Evolutionary conservation across 129 eudicot genomes (phyloP), one percentile per base, ranked within the genome.

Genomic region (Chrysanthemum makinoi): DNA sequence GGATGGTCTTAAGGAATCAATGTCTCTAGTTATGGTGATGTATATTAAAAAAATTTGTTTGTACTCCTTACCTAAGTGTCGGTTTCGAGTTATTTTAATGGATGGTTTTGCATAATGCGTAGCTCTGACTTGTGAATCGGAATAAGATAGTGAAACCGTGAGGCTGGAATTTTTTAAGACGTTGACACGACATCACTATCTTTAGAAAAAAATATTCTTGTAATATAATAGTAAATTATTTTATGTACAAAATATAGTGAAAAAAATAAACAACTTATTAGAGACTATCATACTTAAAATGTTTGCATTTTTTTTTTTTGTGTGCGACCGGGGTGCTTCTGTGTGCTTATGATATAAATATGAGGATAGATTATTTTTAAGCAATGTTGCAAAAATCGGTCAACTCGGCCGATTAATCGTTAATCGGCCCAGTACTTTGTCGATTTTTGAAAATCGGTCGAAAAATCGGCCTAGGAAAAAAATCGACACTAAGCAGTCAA

Each of bases 1-100:
- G 86, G 84, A 85, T 88, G 86, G 80, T 78, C 86, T 80, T 44
- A 65, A 15, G 66, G 79, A 75, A 75, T 75, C 79, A 24, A 47
- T 75, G 72, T 75, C 59, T 44, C 66, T 75, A 65, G 56, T 70
- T 62, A 77, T 77, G 81, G 72, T 61, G n/a, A 50, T 77, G 49
- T 28, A 26, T 13, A 33, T 76, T 66, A 24, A 30, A 50, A 24
- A 30, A 50, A 69, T 33, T 2, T 50, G 30, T 39, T 62, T 35
- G n/a, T 50, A 69, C 64, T 68, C 69, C 73, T 62, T 52, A 49
- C 11, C 4, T 4, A 4, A 7, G 19, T 76, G 75, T 73, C 63
- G 77, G 70, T 51, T 33, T 51, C 49, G 24, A 22, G 24, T 71
- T n/a, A 63, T 60, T 7, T 11, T 51, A 33, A 39, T 74, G 56